A percentile compares a stretch with the other conserved stretches of the same genome.
Conservation (phyloP, 805 yeast species). For the Barnettozyma siamensis region DNA sequence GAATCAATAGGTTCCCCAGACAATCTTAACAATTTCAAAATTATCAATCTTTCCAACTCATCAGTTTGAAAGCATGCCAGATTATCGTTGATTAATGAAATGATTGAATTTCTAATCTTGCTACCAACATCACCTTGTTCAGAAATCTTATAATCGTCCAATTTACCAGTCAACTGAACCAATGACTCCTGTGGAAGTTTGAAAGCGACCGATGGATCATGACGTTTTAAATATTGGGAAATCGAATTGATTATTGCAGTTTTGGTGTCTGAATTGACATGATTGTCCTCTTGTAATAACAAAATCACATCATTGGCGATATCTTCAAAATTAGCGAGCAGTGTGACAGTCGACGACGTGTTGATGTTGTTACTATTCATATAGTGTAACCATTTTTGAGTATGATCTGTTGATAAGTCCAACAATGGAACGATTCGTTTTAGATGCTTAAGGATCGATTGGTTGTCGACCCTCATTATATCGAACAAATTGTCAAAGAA, state of each 20-base stretch:
- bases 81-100: conserved; percentile 34
- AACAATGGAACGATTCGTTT: conserved; percentile 13
- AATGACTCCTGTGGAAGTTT: background rate
- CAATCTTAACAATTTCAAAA: conserved; percentile 43
- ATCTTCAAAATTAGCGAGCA: conserved; percentile 10
- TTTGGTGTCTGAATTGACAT: conserved; percentile 19
- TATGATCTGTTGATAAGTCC: conserved; percentile 2
- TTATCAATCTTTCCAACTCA: conserved; percentile 14
- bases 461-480: conserved; percentile 16
- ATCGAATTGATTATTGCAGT: conserved; percentile 15
- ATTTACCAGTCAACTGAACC: conserved; percentile 27
- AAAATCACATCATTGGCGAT: conserved; percentile 10
- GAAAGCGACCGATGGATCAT: too few relatives aligned
- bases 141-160: conserved; percentile 75
- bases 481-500: conserved; percentile 18
- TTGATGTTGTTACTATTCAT: conserved; percentile 34
- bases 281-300: conserved; percentile 17
- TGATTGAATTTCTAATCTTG: conserved; percentile 50
- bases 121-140: conserved; percentile 93
- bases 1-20: conserved; percentile 60
- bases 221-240: conserved; percentile 7
- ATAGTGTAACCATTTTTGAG: conserved; percentile 31
- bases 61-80: conserved; percentile 8
- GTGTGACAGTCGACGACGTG: conserved; percentile 34
- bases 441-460: conserved; percentile 8